phyloP scores from a whole-genome alignment of 1,284 basidiomycete genomes.

The Rhodotorula sp. region DNA sequence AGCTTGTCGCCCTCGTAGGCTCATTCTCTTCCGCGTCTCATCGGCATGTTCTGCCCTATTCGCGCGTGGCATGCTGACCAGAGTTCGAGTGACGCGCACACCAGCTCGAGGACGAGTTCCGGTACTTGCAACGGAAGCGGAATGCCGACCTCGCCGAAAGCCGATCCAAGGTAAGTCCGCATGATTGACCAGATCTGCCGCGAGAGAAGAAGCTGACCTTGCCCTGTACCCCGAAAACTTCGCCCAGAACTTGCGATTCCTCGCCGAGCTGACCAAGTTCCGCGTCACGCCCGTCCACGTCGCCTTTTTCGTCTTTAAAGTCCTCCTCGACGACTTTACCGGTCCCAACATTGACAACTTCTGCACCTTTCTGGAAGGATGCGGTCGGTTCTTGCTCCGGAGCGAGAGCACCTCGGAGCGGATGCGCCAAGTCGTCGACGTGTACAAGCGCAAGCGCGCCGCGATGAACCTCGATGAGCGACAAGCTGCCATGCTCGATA shows the following conservation, averaged over 20 bases:
- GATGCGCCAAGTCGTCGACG: conserved; percentile 75
- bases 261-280: conserved; percentile 94
- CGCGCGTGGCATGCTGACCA: conserved; percentile 11
- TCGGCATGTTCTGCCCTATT: too few species aligned
- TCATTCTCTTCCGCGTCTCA: conserved; percentile 44
- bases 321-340: conserved; percentile 92
- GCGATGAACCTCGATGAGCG: conserved; percentile 89
- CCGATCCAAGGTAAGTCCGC: conserved; percentile 68
- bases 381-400: conserved; percentile 86
- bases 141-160: conserved; percentile 83
- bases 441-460: conserved; percentile 90
- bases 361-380: conserved; percentile 86
- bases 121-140: conserved; percentile 92
- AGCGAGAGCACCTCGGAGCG: conserved; percentile 82
- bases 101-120: conserved; percentile 93
- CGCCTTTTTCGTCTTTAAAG: conserved; percentile 94
- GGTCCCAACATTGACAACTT: conserved; percentile 91
- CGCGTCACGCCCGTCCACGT: conserved; percentile 86
- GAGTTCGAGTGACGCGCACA: too few species aligned
- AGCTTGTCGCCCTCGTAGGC: conserved; percentile 63
- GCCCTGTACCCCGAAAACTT: not conserved
- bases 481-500: conserved; percentile 86
- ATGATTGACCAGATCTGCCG: too few species aligned
- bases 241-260: conserved; percentile 76
- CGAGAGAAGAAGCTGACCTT: not conserved